These are phyloP conservation scores for Macrophomina pseudophaseolina DNA, from an alignment of 2,329 filamentous ascomycete genomes.

Conservation along the genomic window DNA sequence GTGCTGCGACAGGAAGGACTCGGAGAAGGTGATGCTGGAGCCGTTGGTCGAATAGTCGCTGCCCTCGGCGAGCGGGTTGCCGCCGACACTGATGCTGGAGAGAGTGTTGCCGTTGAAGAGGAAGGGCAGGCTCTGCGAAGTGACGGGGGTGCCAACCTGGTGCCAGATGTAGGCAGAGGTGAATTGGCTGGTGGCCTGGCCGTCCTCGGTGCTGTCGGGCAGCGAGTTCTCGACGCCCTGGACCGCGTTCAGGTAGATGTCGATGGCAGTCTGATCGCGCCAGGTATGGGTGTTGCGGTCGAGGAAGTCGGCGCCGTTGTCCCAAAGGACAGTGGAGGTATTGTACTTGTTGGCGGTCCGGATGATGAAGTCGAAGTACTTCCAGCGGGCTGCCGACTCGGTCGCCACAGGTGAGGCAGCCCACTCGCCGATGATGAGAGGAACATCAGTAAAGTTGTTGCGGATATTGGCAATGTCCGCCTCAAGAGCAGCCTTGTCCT, in stretches of 20 bases:
- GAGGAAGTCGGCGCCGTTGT: conserved; percentile 63
- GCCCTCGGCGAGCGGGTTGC: conserved; percentile 42
- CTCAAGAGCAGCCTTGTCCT: conserved; percentile 57
- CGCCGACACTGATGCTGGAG: conserved; percentile 46
- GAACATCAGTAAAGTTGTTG: conserved; percentile 61
- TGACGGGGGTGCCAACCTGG: conserved; percentile 51
- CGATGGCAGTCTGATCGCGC: conserved; percentile 56
- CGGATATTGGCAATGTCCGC: conserved; percentile 58
- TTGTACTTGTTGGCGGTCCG: conserved; percentile 56
- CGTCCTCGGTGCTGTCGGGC: conserved; percentile 59
- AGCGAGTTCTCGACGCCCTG: conserved; percentile 56
- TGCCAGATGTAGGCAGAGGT: conserved; percentile 64
- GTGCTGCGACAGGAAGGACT: conserved; percentile 53
- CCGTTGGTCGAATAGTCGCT: conserved; percentile 56
- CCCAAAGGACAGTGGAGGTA: conserved; percentile 62
- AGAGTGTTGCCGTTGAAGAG: conserved; percentile 62
- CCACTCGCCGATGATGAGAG: conserved; percentile 64
- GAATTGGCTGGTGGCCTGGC: conserved; percentile 50
- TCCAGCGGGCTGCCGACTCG: conserved; percentile 63
- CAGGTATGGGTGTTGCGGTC: conserved; percentile 56
- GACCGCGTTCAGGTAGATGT: conserved; percentile 54
- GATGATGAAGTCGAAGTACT: conserved; percentile 61
- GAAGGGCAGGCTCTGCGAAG: conserved; percentile 54
- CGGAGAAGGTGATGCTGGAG: conserved; percentile 54
- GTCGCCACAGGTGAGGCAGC: conserved; percentile 56